These are phyloP conservation scores for Colletotrichum orchidophilum DNA, from an alignment of 2,329 filamentous ascomycete genomes.

Conservation along the genomic window DNA sequence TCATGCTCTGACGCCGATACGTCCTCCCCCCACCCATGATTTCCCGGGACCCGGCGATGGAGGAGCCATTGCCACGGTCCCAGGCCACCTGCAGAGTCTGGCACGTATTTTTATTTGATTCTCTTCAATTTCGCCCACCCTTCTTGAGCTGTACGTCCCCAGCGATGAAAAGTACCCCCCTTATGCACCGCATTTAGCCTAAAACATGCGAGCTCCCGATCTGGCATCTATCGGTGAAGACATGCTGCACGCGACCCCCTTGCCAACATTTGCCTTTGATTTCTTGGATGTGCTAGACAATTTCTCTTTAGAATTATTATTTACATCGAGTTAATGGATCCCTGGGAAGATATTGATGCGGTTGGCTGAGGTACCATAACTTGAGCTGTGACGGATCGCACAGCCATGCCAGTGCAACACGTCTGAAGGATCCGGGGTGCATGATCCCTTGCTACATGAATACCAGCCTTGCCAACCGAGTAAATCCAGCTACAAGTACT, in stretches of 20 bases:
- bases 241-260: background rate
- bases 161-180: conserved; percentile 8
- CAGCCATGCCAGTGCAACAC: background rate
- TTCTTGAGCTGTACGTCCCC: background rate
- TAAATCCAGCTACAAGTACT: background rate
- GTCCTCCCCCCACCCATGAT: too few species aligned
- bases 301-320: background rate
- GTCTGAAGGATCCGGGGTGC: conserved; percentile 4
- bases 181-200: conserved; percentile 27
- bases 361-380: background rate
- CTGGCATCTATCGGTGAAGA: conserved; percentile 13
- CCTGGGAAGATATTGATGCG: background rate
- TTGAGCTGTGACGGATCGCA: background rate
- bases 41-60: background rate
- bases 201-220: conserved; percentile 7
- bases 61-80: background rate
- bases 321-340: background rate
- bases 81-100: background rate
- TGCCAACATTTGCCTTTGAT: background rate
- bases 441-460: background rate
- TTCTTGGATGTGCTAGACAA: background rate
- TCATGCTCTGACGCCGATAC: background rate
- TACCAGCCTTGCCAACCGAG: background rate
- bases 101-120: background rate
- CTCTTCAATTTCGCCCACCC: background rate